Base-by-base conservation (phyloP, 768 basidiomycete species). In the Saitozyma podzolica region DNA sequence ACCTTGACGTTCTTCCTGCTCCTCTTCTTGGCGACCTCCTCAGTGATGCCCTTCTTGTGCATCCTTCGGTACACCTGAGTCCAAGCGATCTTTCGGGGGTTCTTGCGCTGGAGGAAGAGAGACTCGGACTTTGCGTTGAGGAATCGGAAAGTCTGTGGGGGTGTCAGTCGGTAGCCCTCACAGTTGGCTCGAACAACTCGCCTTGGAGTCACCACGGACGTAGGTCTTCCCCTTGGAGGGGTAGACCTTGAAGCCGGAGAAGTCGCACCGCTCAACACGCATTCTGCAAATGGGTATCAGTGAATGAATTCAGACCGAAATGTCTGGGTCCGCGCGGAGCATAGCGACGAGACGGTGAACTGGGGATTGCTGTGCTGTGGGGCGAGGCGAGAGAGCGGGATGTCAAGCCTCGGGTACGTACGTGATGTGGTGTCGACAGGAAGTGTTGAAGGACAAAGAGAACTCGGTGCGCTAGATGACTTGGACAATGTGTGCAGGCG, bases 41-140 rank as follows among this genome's bases (percentile, higher is more conserved):
- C 95, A 55, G 93, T 93, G 81, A 98, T 87, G 81, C 96, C 96
- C 88, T 99, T 99, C 88, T 95, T 96, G 87, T 98, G 96, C 89
- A 96, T 91, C 74, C 93, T 72, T 60, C 78, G 65, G 78, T 77
- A 79, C 19, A 78, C 78, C 62, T 77, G 75, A 56, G 95, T 98
- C 95, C 95, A 98, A 67, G 95, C 89, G 83, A 98, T 93, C 87
- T 98, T 98, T 80, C 96, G 91, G 56, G 96, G 96, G 85, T 99
- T 98, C 85, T 99, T 99, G 84, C 95, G 91, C 82, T 99, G 96
- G 62, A 90, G 84, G 88, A 98, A 98, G 70, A 99, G 89, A 64
- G 95, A 97, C 65, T 93, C 86, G 78, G 87, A 90, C 87, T 98
- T 98, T 68, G 91, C 90, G 80, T 82, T 84, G 72, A 88, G 85